Percentiles rank a stretch among this genome's conserved stretches.
These are phyloP conservation scores for Abelmoschus esculentus DNA, from an alignment of 345 rosid species.

Conservation along the genomic window DNA sequence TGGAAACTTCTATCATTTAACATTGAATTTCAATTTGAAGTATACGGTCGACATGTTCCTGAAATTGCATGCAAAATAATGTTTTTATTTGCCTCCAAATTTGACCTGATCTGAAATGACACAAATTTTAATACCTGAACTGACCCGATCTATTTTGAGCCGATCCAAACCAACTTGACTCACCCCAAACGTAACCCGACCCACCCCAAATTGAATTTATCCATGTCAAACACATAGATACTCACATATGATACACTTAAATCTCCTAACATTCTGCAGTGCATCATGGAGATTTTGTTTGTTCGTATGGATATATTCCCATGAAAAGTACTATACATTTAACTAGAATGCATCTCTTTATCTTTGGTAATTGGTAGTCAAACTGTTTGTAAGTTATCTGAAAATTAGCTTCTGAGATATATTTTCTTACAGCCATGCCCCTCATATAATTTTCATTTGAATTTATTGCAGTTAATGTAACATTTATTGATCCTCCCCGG, in stretches of 20 bases:
- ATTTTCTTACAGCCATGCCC: not conserved
- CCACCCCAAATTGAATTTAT: not conserved
- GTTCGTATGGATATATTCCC: not conserved
- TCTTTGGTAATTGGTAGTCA: not conserved
- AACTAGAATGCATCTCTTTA: not conserved
- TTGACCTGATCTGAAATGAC: too few species aligned
- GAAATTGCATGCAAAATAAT: not conserved
- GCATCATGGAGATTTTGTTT: not conserved
- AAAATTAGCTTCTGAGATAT: not conserved
- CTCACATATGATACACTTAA: not conserved
- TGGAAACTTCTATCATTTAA: slow-evolving; percentile 4
- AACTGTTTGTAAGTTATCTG: not conserved
- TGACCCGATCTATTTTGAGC: too few species aligned
- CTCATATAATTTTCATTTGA: not conserved
- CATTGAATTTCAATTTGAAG: not conserved
- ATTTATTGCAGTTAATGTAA: slow-evolving; percentile 8
- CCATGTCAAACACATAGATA: not conserved
- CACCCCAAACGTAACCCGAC: too few species aligned
- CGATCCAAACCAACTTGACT: too few species aligned
- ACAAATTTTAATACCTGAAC: too few species aligned
- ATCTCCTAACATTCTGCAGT: not conserved
- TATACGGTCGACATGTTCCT: not conserved
- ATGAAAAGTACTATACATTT: not conserved
- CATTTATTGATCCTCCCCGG: not conserved
- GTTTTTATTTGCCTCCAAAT: not conserved